These are phyloP conservation scores for Omphalea diandra DNA, from an alignment of 441 rosid species.

Conservation along the genomic window DNA sequence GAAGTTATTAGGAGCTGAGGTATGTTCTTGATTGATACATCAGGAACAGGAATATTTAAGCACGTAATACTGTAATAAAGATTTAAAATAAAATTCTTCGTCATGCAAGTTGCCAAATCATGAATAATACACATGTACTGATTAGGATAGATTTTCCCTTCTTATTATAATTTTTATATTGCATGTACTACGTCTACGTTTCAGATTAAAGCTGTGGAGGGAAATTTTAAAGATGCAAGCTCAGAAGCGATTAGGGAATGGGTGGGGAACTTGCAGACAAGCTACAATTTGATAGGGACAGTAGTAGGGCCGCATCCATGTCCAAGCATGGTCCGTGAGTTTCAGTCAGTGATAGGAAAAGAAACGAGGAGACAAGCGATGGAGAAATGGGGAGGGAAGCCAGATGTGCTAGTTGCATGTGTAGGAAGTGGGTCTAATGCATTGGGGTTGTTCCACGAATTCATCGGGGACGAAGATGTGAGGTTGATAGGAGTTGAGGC, in stretches of 20 bases:
- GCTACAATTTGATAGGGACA: conserved; percentile 49
- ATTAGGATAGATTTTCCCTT: no score
- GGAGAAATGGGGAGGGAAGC: conserved; percentile 96
- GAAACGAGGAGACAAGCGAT: conserved; percentile 86
- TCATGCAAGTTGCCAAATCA: no score
- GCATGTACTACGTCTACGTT: no score
- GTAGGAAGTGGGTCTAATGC: conserved; percentile 96
- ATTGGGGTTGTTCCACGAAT: conserved; percentile 91
- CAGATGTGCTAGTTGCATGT: conserved; percentile 88
- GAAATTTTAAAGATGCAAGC: conserved; percentile 62
- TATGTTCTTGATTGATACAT: no score
- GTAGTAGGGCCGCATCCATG: conserved; percentile 95
- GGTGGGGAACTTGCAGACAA: conserved; percentile 43
- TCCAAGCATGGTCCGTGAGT: conserved; percentile 95
- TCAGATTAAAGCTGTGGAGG: conserved; percentile 43
- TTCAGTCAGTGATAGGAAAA: conserved; percentile 80
- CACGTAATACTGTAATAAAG: no score
- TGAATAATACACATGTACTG: no score
- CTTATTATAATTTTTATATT: no score
- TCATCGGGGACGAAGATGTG: conserved; percentile 68
- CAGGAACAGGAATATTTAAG: no score
- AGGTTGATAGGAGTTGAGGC: conserved; percentile 95
- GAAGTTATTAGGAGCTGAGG: conserved; percentile 68
- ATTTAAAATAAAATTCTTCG: no score
- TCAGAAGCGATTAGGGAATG: conserved; percentile 68